Base-by-base conservation (phyloP, 2,329 filamentous ascomycete species). In the Fusarium temperatum region DNA sequence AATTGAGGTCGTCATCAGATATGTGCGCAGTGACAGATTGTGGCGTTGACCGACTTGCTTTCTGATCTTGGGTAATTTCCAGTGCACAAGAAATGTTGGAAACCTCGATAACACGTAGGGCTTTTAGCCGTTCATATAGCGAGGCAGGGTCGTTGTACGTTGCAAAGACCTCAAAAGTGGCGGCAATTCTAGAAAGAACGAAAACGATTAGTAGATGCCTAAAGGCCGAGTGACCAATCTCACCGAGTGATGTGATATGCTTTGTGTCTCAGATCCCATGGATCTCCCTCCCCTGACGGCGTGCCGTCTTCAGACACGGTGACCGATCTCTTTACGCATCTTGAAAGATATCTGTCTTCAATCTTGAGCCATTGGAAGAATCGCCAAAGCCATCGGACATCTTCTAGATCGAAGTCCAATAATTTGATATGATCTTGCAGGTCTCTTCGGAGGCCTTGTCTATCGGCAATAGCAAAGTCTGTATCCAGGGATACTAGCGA, bases 161-260 rank as follows among this genome's bases (percentile, higher is more conserved):
- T 28, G 13, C 26, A 22, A 28, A 15, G 18, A 10, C 7, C 18
- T 28, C 4, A 24, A 47, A 47, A 14, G 26, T 45, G 6, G 18
- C 44, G 4, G 44, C 18, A 10, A 28, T 8, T 28, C 42, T 44
- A 44, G 4, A 18, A 24, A 44, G 15, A 44, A 24, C 10, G 15
- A 24, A 10, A 15, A 24, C 15, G 15, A 39, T 44, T 44, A 44
- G 15, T 44, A 5, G 11, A 44, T 17, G 10, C 2, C 17, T 11
- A 15, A 47, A 47, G 24, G 3, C 8, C 44, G 8, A 28, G 8
- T 20, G 12, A 15, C 24, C 18, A 10, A 24, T 42, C 70, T 13
- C 64, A 75, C 73, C 71, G 57, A 42, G 60, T 28, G 26, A 75
- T 65, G 2, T 68, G 30, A 20, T 73, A 63, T 20, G 63, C 68